Percentiles rank a stretch among this genome's conserved stretches.
These are phyloP conservation scores for Diplocarpon mali DNA, from an alignment of 2,329 filamentous ascomycete species.

Conservation along the genomic window DNA sequence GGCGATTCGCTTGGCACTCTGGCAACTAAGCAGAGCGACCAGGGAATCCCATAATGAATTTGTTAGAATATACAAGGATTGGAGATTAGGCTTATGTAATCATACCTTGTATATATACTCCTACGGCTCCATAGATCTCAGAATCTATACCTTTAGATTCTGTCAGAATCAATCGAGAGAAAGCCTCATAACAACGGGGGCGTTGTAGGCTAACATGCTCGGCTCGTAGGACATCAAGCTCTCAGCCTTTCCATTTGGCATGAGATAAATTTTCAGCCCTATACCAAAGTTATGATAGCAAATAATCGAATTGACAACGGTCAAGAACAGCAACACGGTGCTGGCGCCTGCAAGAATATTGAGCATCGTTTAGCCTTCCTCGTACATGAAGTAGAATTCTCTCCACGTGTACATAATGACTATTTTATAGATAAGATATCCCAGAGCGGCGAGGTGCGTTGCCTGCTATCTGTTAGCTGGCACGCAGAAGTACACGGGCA, in stretches of 20 bases:
- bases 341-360: not conserved
- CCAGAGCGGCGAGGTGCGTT: not conserved
- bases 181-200: not conserved
- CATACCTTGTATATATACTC: too few relatives aligned
- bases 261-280: not conserved
- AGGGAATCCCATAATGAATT: not conserved
- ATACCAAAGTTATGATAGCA: constrained; percentile 1
- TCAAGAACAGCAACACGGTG: not conserved
- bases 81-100: too few relatives aligned
- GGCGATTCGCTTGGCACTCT: too few relatives aligned
- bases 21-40: not conserved
- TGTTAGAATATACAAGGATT: too few relatives aligned
- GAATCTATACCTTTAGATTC: not conserved
- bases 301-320: not conserved
- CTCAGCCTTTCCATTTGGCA: not conserved
- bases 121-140: not conserved
- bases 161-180: not conserved
- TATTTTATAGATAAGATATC: not conserved
- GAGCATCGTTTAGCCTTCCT: not conserved
- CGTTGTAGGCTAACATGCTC: not conserved
- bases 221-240: not conserved
- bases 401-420: not conserved
- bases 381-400: not conserved
- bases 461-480: not conserved
- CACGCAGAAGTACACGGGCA: not conserved